Percentiles rank a stretch among this genome's conserved stretches.
Conservation (phyloP, 768 basidiomycete species). For the Cantharellus cinnabarinus region DNA sequence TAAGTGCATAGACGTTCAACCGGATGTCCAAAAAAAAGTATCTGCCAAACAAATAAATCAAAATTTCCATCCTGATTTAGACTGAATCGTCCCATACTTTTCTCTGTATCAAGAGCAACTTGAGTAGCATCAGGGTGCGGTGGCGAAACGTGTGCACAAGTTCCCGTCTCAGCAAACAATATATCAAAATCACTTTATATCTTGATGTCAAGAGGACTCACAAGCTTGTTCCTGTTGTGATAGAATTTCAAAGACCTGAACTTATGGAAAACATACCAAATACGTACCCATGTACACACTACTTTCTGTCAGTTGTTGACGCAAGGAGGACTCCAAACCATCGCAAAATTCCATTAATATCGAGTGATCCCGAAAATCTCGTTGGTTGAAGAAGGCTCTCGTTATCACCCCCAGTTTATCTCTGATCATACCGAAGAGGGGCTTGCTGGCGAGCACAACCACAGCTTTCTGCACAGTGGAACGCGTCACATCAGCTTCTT, state of each 20-base stretch:
- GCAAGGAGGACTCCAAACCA: conserved; percentile 55
- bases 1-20: conserved; percentile 93
- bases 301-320: conserved; percentile 72
- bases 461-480: conserved; percentile 97
- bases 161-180: conserved; percentile 41
- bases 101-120: conserved; percentile 85
- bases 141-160: conserved; percentile 87
- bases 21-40: conserved; percentile 93
- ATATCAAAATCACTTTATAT: not conserved
- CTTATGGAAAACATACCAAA: not conserved
- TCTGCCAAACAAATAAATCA: conserved; percentile 25
- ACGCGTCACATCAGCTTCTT: conserved; percentile 65
- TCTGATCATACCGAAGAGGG: conserved; percentile 84
- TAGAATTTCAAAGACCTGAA: not conserved
- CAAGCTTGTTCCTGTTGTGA: conserved; percentile 43
- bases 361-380: conserved; percentile 72
- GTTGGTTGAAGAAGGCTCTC: conserved; percentile 71
- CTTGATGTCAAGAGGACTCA: conserved; percentile 17
- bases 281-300: conserved; percentile 82
- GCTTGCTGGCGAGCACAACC: conserved; percentile 77
- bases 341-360: conserved; percentile 78
- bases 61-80: not conserved
- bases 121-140: conserved; percentile 79
- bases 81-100: conserved; percentile 28
- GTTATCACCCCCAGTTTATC: conserved; percentile 93